Conservation (phyloP, 305 asterid species). For the Fraxinus platypoda region DNA sequence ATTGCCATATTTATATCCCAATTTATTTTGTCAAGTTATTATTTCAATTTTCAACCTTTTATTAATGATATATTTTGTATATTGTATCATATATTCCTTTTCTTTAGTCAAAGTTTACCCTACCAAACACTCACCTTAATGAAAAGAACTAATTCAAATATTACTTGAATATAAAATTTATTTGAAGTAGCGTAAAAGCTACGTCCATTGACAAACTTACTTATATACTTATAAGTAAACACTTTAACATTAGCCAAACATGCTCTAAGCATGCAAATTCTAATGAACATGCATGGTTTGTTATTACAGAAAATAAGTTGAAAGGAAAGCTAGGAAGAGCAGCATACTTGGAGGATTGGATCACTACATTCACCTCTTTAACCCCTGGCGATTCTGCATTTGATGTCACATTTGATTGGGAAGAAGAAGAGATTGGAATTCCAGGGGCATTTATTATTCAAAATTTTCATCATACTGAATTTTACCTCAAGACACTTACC, state of each 20-base stretch:
- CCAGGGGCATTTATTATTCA: conserved; percentile 63
- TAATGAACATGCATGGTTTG: neutral
- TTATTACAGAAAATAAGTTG: conserved; percentile 22
- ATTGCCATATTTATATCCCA: too few relatives aligned
- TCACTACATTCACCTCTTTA: conserved; percentile 24
- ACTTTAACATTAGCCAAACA: neutral
- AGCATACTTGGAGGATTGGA: conserved; percentile 58
- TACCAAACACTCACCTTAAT: neutral
- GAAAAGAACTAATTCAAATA: neutral
- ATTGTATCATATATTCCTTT: too few relatives aligned
- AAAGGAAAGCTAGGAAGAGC: conserved; percentile 48
- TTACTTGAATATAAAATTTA: neutral
- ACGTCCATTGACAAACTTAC: neutral
- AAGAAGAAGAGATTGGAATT: conserved; percentile 39
- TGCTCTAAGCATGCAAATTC: neutral
- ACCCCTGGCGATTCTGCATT: conserved; percentile 33
- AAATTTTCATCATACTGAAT: conserved; percentile 58
- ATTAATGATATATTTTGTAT: too few relatives aligned
- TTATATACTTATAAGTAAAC: neutral
- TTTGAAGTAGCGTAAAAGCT: neutral
- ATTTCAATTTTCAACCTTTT: too few relatives aligned
- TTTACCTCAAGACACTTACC: conserved; percentile 69
- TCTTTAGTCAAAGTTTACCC: neutral
- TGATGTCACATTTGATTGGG: conserved; percentile 56
- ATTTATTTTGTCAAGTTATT: too few relatives aligned